Base-by-base conservation (phyloP, 225 moss, liverwort and hornwort genomes). In the Physcomitrellopsis africana region DNA sequence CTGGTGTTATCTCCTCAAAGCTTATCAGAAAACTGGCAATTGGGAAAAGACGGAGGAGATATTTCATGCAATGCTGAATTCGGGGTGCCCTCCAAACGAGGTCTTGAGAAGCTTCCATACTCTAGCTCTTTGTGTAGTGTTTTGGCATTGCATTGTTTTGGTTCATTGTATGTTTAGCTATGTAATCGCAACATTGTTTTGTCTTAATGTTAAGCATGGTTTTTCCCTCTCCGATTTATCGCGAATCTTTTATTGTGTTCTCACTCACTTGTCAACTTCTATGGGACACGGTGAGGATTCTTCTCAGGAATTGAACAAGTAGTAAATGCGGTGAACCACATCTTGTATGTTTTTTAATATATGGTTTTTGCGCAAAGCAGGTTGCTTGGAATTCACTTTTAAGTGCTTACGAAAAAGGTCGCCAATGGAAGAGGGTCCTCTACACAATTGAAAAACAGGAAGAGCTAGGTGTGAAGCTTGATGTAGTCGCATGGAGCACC, bases 401-500 rank as follows among this genome's bases (percentile, higher is more conserved):
- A 46, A 88, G 87, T 51, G 87, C 87, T 55, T 88, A 88, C 65
- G 87, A 88, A 56, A 88, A 78, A 69, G 85, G 82, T 51, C 80
- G 85, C 56, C 85, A 88, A 65, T 88, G 87, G 87, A 88, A 65
- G 76, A 88, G 85, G 65, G 87, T 88, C 17, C 46, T 88, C 12
- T 75, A 88, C 73, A 88, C 87, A 26, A 72, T 88, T 48, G 80
- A 77, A 11, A 88, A 82, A 70, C 69, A 85, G 80, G 55, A 85
- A 59, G 79, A 82, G 69, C 80, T 82, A 23, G 87, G 87, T 19
- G 72, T 85, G 74, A 75, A 80, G 69, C 82, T 85, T 60, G 87
- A 88, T 63, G 87, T 88, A 46, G 85, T 88, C 32, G 87, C 87
- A 60, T 88, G 87, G 87, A 88, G 87, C 75, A 88, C 87, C 15